These are phyloP conservation scores for Craspedostauros australis DNA, from an alignment of 108 stramenopile genomes.

Conservation along the genomic window DNA sequence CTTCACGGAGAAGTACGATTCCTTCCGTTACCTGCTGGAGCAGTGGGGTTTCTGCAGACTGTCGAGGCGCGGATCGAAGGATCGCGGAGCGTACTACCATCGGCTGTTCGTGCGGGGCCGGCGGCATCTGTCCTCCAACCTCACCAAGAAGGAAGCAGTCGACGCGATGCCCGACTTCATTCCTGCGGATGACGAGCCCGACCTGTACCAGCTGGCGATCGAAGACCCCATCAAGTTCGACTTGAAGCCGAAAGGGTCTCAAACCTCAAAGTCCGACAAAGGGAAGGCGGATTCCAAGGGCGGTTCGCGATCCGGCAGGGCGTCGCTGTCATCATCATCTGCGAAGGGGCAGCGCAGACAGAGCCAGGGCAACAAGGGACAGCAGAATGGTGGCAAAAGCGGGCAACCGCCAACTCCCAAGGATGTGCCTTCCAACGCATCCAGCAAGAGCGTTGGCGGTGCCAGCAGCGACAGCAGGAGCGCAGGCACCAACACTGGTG, in stretches of 20 bases:
- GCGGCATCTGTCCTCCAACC: background rate
- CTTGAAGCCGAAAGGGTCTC: no score
- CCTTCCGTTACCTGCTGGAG: conserved; percentile 22
- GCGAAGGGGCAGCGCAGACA: background rate
- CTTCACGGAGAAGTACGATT: conserved; percentile 40
- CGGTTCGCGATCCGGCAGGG: background rate
- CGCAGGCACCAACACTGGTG: no score
- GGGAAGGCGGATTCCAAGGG: background rate
- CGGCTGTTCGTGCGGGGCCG: background rate
- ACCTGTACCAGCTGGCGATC: conserved; percentile 3
- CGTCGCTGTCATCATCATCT: background rate
- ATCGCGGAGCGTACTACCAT: conserved; percentile 4
- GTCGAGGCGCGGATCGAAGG: background rate
- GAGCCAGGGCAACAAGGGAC: background rate
- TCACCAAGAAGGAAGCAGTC: conserved; percentile 1
- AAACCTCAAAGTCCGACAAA: background rate
- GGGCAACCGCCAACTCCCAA: no score
- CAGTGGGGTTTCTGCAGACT: conserved; percentile 2
- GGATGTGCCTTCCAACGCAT: no score
- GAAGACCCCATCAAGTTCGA: background rate
- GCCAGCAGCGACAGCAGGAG: no score
- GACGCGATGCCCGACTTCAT: conserved; percentile 6
- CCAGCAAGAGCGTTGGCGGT: no score
- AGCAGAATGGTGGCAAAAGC: no score
- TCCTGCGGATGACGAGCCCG: background rate